Conservation (phyloP, 768 basidiomycete genomes). For the Psilocybe cubensis region DNA sequence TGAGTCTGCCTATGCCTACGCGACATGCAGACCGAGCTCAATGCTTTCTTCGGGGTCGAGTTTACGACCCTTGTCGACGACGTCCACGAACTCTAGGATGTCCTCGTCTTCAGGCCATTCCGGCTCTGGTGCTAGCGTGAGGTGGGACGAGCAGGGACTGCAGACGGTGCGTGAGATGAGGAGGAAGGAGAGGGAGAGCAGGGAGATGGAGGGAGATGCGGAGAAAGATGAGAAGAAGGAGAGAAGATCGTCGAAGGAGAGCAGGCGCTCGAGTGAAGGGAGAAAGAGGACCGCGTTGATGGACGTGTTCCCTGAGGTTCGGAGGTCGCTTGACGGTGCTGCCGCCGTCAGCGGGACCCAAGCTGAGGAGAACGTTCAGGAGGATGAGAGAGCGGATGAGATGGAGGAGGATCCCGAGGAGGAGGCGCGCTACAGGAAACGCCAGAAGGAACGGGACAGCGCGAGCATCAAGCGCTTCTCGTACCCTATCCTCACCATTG, state of each 20-base stretch:
- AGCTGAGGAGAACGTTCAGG: constrained; percentile 9
- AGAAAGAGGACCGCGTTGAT: constrained; percentile 56
- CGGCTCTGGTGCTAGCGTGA: constrained; percentile 15
- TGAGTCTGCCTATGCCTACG: constrained; percentile 34
- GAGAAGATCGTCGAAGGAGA: constrained; percentile 41
- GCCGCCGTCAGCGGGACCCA: constrained; percentile 6
- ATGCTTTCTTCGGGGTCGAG: constrained; percentile 42
- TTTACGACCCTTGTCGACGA: constrained; percentile 23
- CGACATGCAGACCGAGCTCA: constrained; percentile 13
- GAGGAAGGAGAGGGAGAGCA: constrained; percentile 40
- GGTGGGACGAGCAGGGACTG: constrained; percentile 38
- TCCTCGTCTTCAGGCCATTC: constrained; percentile 13
- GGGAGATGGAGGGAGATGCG: constrained; percentile 32
- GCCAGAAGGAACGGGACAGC: background rate
- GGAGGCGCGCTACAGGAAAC: background rate
- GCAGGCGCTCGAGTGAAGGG: constrained; percentile 51
- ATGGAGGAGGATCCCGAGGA: constrained; percentile 8
- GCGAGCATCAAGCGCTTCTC: background rate
- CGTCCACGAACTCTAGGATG: constrained; percentile 22
- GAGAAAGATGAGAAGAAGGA: constrained; percentile 44
- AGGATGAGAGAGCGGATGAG: constrained; percentile 5
- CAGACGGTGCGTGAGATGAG: constrained; percentile 52
- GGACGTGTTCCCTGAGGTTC: constrained; percentile 61
- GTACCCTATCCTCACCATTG: constrained; percentile 44
- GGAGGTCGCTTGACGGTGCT: constrained; percentile 14